Percentiles rank a stretch among this genome's conserved stretches.
Conservation (phyloP, 805 yeast genomes). For the Suhomyces sp. region DNA sequence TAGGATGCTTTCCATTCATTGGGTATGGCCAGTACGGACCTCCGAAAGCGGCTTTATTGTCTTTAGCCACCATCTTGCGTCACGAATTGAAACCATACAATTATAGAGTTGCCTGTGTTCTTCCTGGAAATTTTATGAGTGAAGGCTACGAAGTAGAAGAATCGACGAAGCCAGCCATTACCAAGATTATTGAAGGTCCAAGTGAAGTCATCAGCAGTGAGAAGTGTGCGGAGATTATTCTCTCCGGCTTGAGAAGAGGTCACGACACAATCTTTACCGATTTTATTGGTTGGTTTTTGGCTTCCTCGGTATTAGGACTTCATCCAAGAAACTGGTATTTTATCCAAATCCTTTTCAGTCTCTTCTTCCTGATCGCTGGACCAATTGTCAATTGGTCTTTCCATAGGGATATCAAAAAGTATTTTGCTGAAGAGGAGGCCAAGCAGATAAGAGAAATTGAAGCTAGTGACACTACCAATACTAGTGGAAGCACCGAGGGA, state of each 20-base stretch:
- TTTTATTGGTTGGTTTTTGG: constrained; percentile 77
- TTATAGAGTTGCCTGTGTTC: constrained; percentile 68
- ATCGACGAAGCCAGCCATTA: constrained; percentile 79
- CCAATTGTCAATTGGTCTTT: constrained; percentile 56
- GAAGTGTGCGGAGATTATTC: constrained; percentile 60
- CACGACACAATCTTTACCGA: constrained; percentile 79
- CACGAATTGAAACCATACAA: constrained; percentile 75
- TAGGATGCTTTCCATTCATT: constrained; percentile 81
- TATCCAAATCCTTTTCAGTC: constrained; percentile 39
- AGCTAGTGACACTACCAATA: too few relatives aligned
- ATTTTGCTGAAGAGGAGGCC: constrained; percentile 44
- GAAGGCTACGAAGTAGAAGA: constrained; percentile 87
- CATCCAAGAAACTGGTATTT: constrained; percentile 63
- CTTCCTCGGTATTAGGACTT: constrained; percentile 64
- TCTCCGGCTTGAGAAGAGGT: constrained; percentile 59
- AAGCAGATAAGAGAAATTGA: too few relatives aligned
- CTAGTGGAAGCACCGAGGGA: too few relatives aligned
- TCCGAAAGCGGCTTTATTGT: constrained; percentile 73
- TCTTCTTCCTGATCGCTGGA: constrained; percentile 43
- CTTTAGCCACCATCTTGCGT: constrained; percentile 73
- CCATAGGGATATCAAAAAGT: constrained; percentile 50
- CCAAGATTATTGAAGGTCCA: constrained; percentile 81
- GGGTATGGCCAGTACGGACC: constrained; percentile 95
- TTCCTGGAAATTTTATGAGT: constrained; percentile 86
- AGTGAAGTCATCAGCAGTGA: constrained; percentile 67